phyloP scores from a whole-genome alignment of 176 grass and related monocot genomes.

The Coix lacrymajobi region DNA sequence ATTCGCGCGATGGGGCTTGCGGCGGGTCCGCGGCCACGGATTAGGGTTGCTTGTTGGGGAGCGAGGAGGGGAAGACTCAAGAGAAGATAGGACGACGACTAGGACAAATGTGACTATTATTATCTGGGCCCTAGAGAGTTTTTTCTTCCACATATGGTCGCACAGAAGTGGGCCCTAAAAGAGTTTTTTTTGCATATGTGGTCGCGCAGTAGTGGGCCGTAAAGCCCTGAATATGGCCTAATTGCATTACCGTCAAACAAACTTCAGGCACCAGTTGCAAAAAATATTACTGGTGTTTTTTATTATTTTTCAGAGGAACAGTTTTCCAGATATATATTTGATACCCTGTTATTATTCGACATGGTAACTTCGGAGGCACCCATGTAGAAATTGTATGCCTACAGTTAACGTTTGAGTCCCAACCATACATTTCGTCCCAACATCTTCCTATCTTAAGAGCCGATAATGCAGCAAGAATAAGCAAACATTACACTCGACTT shows the following conservation, averaged over 20 bases:
- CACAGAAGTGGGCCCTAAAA: background rate
- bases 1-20: background rate
- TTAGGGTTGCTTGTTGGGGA: slow-evolving; percentile 40
- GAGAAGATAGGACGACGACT: slow-evolving; percentile 13
- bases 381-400: no score
- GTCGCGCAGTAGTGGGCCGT: background rate
- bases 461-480: background rate
- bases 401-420: background rate
- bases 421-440: background rate
- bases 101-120: background rate
- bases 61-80: background rate
- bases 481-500: background rate
- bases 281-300: no score
- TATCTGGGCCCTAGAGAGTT: slow-evolving; percentile 37
- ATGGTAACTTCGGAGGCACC: no score
- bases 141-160: background rate
- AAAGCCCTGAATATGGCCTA: background rate
- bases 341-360: no score
- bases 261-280: no score
- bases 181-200: background rate
- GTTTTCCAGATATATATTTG: background rate
- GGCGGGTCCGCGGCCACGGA: background rate
- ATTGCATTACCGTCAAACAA: background rate
- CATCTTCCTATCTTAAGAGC: background rate
- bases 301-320: background rate